Evolutionary conservation across 1,139 yeast genomes (phyloP), one percentile per base, ranked within the genome.

Genomic region (Debaryomyces robertsiae): DNA sequence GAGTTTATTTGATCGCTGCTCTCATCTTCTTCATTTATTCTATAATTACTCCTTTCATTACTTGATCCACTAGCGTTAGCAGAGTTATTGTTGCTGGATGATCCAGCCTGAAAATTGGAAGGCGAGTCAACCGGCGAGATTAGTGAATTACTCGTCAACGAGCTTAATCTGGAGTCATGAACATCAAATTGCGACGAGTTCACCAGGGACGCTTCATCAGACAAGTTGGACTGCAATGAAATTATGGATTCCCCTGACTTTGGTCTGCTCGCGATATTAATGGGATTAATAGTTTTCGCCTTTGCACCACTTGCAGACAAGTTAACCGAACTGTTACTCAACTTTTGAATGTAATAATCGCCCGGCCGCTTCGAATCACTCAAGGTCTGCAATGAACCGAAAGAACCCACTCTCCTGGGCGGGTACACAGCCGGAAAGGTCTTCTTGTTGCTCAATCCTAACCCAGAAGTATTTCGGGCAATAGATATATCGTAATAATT

Each of bases 301-400:
- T 36, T 40, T 15, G 32, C 14, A 22, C 39, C 41, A 5, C 36
- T 19, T 11, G 31, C 24, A 13, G 38, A 17, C 27, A 50, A 33
- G 30, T 46, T 46, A 14, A 41, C 22, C n/a, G 49, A 43, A 25
- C 48, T 46, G 27, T 46, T 46, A 37, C 52, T 57, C 34, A 69
- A 48, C 43, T 65, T 67, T 39, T 63, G 65, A 31, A 69, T 61
- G 46, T 61, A 72, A 49, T 69, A 70, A 48, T 71, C 76, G 29
- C 76, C 70, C 1, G 77, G 77, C 32, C 77, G 52, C 45, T 69
- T 69, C n/a, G 49, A 46, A 23, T 61, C 69, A 31, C 45, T 52
- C n/a, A 55, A 42, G 3, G 55, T 51, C 13, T 56, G 45, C 27
- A 64, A 51, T 15, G 65, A 57, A 27, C 63, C 43, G 40, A 53